Evolutionary conservation across 345 rosid genomes (phyloP).

Genomic region (Laguncularia racemosa): DNA sequence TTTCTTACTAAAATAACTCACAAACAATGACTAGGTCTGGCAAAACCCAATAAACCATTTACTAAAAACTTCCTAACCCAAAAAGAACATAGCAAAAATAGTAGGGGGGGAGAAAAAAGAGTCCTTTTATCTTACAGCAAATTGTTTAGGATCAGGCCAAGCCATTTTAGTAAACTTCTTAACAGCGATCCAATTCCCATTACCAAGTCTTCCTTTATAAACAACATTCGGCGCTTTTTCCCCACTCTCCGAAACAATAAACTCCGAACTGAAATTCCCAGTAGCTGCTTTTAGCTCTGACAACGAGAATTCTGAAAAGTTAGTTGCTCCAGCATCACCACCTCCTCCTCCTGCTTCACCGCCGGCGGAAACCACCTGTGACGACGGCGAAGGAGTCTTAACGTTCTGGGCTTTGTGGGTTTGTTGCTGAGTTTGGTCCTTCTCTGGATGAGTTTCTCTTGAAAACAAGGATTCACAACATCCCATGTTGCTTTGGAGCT

Average conservation of each 20-base stretch:
- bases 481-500: constrained; percentile 21
- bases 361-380: constrained; percentile 10
- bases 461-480: constrained; percentile 34
- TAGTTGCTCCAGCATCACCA: constrained; percentile 17
- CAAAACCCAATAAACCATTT: too few species aligned
- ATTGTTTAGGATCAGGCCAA: constrained; percentile 45
- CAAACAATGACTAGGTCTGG: too few species aligned
- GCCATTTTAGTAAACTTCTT: constrained; percentile 34
- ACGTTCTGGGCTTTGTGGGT: constrained; percentile 1
- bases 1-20: too few species aligned
- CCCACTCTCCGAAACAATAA: constrained; percentile 40
- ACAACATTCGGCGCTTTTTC: constrained; percentile 42
- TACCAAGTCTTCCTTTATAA: constrained; percentile 25
- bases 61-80: background rate
- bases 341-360: constrained; percentile 5
- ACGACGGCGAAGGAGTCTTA: constrained; percentile 1
- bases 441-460: constrained; percentile 35
- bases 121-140: constrained; percentile 14
- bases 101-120: too few species aligned
- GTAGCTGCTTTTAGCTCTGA: constrained; percentile 36
- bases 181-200: constrained; percentile 25
- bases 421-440: constrained; percentile 12
- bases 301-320: constrained; percentile 36
- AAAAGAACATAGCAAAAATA: background rate
- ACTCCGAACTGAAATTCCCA: constrained; percentile 27